Evolutionary conservation across 106 monocot genomes (phyloP), one percentile per base, ranked within the genome.

Genomic region (Allium fistulosum): DNA sequence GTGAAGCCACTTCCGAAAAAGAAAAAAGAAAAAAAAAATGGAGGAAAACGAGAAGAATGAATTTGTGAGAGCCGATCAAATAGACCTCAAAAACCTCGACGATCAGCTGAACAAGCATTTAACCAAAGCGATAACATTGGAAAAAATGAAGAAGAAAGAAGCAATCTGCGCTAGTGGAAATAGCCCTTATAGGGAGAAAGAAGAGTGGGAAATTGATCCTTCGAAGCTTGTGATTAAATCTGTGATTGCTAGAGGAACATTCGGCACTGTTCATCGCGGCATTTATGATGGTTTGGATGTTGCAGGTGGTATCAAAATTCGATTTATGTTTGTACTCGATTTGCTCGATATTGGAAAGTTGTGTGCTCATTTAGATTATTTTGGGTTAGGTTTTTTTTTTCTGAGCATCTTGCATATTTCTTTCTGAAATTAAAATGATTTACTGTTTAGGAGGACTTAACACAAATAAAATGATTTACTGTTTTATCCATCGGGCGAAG

Each of bases 121-220:
- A 28, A 63, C 50, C 18, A 55, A 74, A 60, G 77, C 67, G 11
- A 69, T 70, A 69, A 84, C 80, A 3, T 12, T 75, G 76, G 84
- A 85, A 74, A 81, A 85, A 71, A 75, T 71, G 61, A 77, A 45
- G 67, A 26, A 53, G 67, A 58, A 18, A 15, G 28, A 69, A 12
- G 71, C 74, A 70, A 61, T 67, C 6, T 50, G 53, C 13, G 52
- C 16, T 8, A 70, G 70, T 62, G 80, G 67, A 26, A 72, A 74
- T 2, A 46, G 15, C 10, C 37, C 37, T 37, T 37, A 37, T 37
- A 55, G 65, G 58, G 15, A 6, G 51, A 70, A 74, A 52, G 77
- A 80, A 55, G 84, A 80, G 56, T 85, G 84, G 80, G 84, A 85
- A 77, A 85, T 85, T 37, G 80, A 85, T 22, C 67, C 77, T 6